A percentile compares a stretch with the other conserved stretches of the same genome.
These are phyloP conservation scores for Peronospora farinosa DNA, from an alignment of 352 stramenopile genomes.

Conservation along the genomic window DNA sequence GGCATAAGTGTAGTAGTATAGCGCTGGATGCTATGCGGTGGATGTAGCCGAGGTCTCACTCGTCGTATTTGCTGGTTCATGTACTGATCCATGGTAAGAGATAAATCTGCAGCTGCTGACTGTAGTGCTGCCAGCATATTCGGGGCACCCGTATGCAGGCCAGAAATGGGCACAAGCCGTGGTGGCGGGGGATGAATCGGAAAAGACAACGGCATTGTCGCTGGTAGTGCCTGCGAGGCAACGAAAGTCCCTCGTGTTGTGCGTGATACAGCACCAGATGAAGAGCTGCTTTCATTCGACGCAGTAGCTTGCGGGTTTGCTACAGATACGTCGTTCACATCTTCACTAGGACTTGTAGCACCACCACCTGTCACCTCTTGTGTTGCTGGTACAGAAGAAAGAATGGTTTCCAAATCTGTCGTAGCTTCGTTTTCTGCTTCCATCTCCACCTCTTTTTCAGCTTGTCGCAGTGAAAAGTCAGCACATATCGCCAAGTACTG, in stretches of 20 bases:
- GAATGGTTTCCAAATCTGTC: constrained; percentile 69
- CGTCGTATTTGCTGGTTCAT: constrained; percentile 79
- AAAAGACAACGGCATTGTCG: constrained; percentile 30
- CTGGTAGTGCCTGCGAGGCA: constrained; percentile 8
- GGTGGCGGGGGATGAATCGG: constrained; percentile 33
- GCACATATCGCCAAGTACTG: constrained; percentile 92
- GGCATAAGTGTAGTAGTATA: constrained; percentile 30
- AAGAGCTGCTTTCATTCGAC: constrained; percentile 37
- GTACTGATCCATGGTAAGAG: constrained; percentile 72
- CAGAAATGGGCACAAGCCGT: constrained; percentile 32
- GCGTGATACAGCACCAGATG: constrained; percentile 15
- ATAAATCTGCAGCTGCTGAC: constrained; percentile 48
- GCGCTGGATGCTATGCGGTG: constrained; percentile 34
- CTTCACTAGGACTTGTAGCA: constrained; percentile 49
- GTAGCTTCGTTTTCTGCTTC: constrained; percentile 66
- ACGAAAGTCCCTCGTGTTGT: constrained; percentile 4
- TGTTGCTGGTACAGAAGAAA: constrained; percentile 46
- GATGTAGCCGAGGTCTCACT: constrained; percentile 59
- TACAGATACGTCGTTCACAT: constrained; percentile 56
- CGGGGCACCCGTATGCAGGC: constrained; percentile 28
- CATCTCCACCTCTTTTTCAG: constrained; percentile 80
- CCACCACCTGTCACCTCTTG: constrained; percentile 48
- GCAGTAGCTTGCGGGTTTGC: constrained; percentile 31
- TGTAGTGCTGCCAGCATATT: constrained; percentile 63
- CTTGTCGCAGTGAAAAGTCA: constrained; percentile 89